Evolutionary conservation across 352 stramenopile species (phyloP), one percentile per base, ranked within the genome.

Genomic region (Phytophthora sp.): DNA sequence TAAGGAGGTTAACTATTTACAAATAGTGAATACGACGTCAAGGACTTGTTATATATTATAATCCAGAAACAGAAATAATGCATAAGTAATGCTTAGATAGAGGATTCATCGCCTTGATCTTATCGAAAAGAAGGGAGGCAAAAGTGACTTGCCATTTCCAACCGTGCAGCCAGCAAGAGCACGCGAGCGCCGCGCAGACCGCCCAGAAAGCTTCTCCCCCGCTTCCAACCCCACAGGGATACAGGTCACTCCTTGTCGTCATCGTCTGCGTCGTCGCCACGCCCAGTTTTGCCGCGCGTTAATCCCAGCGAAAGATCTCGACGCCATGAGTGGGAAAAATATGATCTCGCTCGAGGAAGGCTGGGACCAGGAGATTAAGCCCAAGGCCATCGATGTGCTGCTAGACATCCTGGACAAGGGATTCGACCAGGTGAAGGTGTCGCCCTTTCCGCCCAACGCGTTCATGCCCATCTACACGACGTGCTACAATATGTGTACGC

Each of bases 401-500:
- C 76, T 95, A 46, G 80, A 89, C 41, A 93, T 95, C 58, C 72
- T 96, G 20, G 84, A 96, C 73, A 86, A 90, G 67, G 88, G 88
- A 47, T 90, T 96, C 36, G 88, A 96, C 61, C 88, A 94, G 50
- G 79, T 94, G 24, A 78, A 80, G 69, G 76, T 81, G 11, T 94
- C 82, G 64, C 85, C 86, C 27, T 96, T 96, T 74, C 88, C 88
- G 29, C 82, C 88, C 45, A 87, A 88, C 63, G 72, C 82, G 51
- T 96, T 94, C 74, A 96, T 96, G 88, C 86, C 86, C 30, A 95
- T 96, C 73, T 96, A 96, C 73, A 96, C 88, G 63, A 94, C 86
- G 60, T 95, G 88, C 83, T 99, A 99, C 85, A 98, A 99, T 77
- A 99, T 99, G 97, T 99, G 98, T 79, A 99, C 97, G 58, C 98